These are phyloP conservation scores for Cladorrhinum sp. DNA, from an alignment of 2,329 filamentous ascomycete genomes.

Conservation along the genomic window DNA sequence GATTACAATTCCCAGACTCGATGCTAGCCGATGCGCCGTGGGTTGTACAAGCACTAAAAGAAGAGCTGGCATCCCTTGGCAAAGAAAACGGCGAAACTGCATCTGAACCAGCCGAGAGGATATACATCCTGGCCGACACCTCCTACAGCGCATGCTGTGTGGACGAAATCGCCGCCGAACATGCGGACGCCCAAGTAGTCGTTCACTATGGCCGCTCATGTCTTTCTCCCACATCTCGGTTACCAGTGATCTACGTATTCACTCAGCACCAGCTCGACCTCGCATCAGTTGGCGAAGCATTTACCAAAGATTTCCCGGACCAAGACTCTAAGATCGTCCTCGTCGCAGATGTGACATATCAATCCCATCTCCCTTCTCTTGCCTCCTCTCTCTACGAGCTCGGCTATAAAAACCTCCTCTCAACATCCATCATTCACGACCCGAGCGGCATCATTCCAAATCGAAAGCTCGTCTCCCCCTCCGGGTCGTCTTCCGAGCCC, in stretches of 20 bases:
- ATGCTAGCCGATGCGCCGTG: constrained; percentile 85
- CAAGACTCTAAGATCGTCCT: constrained; percentile 65
- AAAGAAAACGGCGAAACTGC: neutral
- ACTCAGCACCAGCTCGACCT: constrained; percentile 69
- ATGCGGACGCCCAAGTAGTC: constrained; percentile 84
- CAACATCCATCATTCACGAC: constrained; percentile 71
- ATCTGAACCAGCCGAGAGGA: constrained; percentile 32
- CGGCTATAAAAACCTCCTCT: constrained; percentile 70
- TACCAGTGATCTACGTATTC: constrained; percentile 89
- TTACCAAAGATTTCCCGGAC: constrained; percentile 66
- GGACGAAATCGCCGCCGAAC: constrained; percentile 93
- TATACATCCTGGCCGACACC: constrained; percentile 91
- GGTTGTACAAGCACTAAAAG: constrained; percentile 64
- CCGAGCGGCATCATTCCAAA: constrained; percentile 83
- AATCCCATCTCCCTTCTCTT: constrained; percentile 66
- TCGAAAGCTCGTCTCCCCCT: constrained; percentile 53
- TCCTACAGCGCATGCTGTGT: constrained; percentile 97
- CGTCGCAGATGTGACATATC: constrained; percentile 87
- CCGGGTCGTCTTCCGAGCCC: constrained; percentile 39
- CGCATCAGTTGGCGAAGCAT: constrained; percentile 54
- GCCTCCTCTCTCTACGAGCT: constrained; percentile 48
- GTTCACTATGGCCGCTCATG: constrained; percentile 94
- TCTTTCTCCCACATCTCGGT: constrained; percentile 79
- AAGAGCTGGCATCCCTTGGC: constrained; percentile 31
- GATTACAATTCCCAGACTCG: constrained; percentile 91